Evolutionary conservation across 306 rosid genomes (phyloP).

Genomic region (Vachellia pachyceras): DNA sequence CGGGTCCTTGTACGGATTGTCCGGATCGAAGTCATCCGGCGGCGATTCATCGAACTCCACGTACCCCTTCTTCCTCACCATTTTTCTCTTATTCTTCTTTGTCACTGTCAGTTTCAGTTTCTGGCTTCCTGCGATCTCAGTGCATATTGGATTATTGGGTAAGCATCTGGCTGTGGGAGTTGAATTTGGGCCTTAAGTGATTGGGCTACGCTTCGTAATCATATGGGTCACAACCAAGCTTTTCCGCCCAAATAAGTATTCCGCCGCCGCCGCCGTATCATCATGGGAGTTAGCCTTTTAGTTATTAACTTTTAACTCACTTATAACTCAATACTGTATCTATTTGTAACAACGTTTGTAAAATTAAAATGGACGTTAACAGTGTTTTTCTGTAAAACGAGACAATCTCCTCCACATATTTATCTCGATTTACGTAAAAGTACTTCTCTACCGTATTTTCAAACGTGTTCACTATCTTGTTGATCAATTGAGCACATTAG

Average conservation of each 20-base stretch:
- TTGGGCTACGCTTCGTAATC: background rate
- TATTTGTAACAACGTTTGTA: too few relatives aligned
- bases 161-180: background rate
- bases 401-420: too few relatives aligned
- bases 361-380: too few relatives aligned
- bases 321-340: too few relatives aligned
- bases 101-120: background rate
- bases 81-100: conserved; percentile 1
- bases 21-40: conserved; percentile 93
- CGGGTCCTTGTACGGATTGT: conserved; percentile 91
- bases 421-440: too few relatives aligned
- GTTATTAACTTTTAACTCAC: too few relatives aligned
- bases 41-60: conserved; percentile 78
- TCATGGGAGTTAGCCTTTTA: too few relatives aligned
- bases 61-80: conserved; percentile 58
- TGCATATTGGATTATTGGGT: background rate
- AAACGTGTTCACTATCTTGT: too few relatives aligned
- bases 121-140: background rate
- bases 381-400: too few relatives aligned
- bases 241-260: background rate
- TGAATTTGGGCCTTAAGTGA: background rate
- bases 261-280: too few relatives aligned
- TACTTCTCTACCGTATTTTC: too few relatives aligned
- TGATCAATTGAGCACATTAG: too few relatives aligned
- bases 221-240: background rate